Percentiles rank a stretch among this genome's conserved stretches.
Evolutionary conservation across 192 early-diverging fungal species (phyloP).

Genomic region (Polychytrium aggregatum): DNA sequence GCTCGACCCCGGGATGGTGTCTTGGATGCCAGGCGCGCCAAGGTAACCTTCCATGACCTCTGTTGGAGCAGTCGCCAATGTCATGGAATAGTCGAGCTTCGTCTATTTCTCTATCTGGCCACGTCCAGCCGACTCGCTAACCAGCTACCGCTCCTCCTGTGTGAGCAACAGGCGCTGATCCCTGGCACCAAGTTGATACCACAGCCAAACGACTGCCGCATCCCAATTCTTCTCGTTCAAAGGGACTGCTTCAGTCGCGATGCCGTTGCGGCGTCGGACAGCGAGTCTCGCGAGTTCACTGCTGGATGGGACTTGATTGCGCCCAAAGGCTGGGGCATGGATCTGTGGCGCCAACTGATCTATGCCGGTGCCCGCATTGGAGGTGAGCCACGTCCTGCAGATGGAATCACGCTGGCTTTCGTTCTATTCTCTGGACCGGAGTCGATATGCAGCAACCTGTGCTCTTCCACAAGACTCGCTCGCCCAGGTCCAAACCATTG

Average conservation of each 20-base stretch:
- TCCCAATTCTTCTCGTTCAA: constrained; percentile 78
- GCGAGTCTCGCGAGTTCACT: constrained; percentile 31
- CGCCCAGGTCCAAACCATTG: too few relatives aligned
- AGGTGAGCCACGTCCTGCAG: too few relatives aligned
- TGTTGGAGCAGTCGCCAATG: too few relatives aligned
- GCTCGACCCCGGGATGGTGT: too few relatives aligned
- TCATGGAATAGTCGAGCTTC: too few relatives aligned
- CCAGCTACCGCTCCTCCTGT: too few relatives aligned
- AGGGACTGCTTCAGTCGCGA: constrained; percentile 28
- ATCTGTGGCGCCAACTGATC: constrained; percentile 77
- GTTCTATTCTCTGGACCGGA: neutral
- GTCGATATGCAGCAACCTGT: neutral
- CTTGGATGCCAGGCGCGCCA: too few relatives aligned
- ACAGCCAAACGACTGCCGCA: constrained; percentile 38
- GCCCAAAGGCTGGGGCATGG: constrained; percentile 63
- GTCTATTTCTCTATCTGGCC: too few relatives aligned
- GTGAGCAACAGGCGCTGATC: constrained; percentile 49
- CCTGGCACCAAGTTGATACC: constrained; percentile 58
- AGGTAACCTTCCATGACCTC: too few relatives aligned
- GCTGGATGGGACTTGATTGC: constrained; percentile 76
- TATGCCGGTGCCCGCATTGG: constrained; percentile 74
- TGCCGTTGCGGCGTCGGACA: constrained; percentile 16
- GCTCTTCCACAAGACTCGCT: neutral
- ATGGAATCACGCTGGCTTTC: neutral
- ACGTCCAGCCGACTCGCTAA: too few relatives aligned